Conservation (phyloP, 768 basidiomycete species). For the Grammothele lineata region DNA sequence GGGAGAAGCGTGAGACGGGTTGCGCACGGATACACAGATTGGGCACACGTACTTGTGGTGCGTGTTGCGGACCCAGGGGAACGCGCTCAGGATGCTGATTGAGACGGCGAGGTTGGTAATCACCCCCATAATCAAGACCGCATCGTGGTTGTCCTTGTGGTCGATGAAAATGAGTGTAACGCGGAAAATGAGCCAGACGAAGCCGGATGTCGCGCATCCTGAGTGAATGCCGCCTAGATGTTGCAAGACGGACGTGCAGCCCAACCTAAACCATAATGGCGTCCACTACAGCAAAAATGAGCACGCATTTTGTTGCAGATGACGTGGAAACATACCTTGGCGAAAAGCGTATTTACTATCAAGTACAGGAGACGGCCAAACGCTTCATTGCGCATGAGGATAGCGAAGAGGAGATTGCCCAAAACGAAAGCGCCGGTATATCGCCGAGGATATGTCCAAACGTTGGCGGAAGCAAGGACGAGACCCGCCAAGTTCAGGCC, state of each 20-base stretch:
- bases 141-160: conserved; percentile 30
- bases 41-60: conserved; percentile 35
- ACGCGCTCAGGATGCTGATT: conserved; percentile 34
- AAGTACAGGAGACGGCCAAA: conserved; percentile 36
- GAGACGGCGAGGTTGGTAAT: conserved; percentile 35
- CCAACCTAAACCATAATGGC: conserved; percentile 36
- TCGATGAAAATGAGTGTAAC: conserved; percentile 34
- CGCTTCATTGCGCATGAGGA: conserved; percentile 41
- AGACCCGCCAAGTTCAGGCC: conserved; percentile 30
- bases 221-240: conserved; percentile 43
- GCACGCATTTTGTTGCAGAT: no score
- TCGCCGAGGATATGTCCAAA: conserved; percentile 33
- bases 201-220: conserved; percentile 37
- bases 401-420: conserved; percentile 37
- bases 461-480: conserved; percentile 26
- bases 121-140: conserved; percentile 35
- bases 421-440: conserved; percentile 36
- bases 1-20: conserved; percentile 11
- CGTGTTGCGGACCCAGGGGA: conserved; percentile 41
- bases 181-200: conserved; percentile 34
- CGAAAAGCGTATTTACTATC: conserved; percentile 32
- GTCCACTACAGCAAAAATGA: conserved; percentile 28
- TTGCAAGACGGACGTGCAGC: conserved; percentile 34
- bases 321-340: conserved; percentile 33
- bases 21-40: neutral